phyloP scores from a whole-genome alignment of 768 basidiomycete genomes.

The Trametes meyenii region DNA sequence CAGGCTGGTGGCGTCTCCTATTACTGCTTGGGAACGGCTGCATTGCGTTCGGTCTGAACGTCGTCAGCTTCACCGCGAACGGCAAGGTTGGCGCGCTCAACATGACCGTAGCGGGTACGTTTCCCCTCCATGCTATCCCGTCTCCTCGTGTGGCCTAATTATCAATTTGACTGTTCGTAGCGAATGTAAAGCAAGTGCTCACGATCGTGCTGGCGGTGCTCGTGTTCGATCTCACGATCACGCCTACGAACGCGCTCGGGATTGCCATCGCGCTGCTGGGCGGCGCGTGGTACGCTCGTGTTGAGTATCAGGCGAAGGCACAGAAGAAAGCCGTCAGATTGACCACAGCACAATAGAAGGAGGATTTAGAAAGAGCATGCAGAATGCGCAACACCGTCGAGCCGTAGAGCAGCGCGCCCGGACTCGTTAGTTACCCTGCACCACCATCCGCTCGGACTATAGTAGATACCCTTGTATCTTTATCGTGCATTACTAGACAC shows the following conservation, averaged over 20 bases:
- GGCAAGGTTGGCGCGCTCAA: constrained; percentile 85
- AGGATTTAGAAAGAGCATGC: no score
- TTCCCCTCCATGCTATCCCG: not conserved
- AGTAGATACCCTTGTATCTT: constrained; percentile 14
- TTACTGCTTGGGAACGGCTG: constrained; percentile 76
- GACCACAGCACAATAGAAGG: not conserved
- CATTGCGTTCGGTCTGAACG: constrained; percentile 91
- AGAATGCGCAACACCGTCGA: no score
- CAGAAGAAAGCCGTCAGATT: not conserved
- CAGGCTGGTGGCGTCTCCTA: constrained; percentile 37
- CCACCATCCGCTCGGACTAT: constrained; percentile 1
- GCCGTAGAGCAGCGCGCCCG: no score
- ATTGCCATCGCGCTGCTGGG: constrained; percentile 84
- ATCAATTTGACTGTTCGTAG: constrained; percentile 39
- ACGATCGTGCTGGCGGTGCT: constrained; percentile 83
- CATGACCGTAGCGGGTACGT: constrained; percentile 87
- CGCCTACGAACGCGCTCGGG: constrained; percentile 76
- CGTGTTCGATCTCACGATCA: constrained; percentile 84
- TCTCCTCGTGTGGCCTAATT: not conserved
- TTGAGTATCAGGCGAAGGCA: constrained; percentile 48
- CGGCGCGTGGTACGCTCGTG: constrained; percentile 77
- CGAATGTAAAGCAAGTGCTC: constrained; percentile 91
- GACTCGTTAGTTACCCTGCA: no score
- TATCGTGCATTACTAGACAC: not conserved
- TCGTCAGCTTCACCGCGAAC: constrained; percentile 96